Evolutionary conservation across 345 rosid genomes (phyloP).

Genomic region (Cardiospermum halicacabum): DNA sequence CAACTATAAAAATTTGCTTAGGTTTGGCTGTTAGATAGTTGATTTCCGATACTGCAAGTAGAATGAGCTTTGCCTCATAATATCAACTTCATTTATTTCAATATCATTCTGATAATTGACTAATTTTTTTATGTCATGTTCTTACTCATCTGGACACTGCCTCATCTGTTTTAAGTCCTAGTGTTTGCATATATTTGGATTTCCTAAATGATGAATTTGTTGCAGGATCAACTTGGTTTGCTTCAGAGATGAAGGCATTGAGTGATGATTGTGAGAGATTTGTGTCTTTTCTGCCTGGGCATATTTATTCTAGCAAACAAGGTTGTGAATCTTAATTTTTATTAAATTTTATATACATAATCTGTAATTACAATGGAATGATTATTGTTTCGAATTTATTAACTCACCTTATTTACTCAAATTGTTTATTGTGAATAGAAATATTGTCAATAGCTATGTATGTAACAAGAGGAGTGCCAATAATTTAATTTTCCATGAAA

Average conservation of each 20-base stretch:
- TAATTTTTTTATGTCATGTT: conserved; percentile 1
- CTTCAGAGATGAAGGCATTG: conserved; percentile 93
- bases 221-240: conserved; percentile 84
- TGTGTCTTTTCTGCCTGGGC: conserved; percentile 68
- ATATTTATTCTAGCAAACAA: conserved; percentile 83
- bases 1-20: not conserved
- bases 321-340: conserved; percentile 29
- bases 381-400: not conserved
- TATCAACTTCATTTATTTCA: not conserved
- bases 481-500: not conserved
- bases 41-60: not conserved
- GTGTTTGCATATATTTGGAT: not conserved
- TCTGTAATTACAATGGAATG: not conserved
- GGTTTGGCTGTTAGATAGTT: not conserved
- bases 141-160: not conserved
- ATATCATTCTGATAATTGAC: not conserved
- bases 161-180: conserved; percentile 3
- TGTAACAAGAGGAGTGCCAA: not conserved
- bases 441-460: not conserved
- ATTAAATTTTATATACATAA: not conserved
- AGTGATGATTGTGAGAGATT: conserved; percentile 83
- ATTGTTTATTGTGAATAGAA: conserved; percentile 3
- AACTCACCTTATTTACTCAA: not conserved
- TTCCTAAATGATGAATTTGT: conserved; percentile 11
- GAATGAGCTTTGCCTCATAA: not conserved